Evolutionary conservation across 1,139 yeast species (phyloP).

Genomic region (Zygotorulaspora mrakii): DNA sequence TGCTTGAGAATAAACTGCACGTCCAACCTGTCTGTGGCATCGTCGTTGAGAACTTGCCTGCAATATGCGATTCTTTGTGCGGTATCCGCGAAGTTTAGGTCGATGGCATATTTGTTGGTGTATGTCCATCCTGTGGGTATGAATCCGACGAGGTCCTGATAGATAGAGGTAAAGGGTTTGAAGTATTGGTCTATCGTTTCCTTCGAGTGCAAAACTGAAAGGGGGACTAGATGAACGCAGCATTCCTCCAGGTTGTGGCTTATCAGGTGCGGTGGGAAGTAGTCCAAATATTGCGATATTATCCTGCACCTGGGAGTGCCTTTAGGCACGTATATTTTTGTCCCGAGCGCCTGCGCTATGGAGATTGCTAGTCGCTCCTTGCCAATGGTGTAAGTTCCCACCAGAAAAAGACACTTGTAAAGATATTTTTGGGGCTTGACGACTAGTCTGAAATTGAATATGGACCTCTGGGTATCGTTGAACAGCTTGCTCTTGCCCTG

Average conservation of each 20-base stretch:
- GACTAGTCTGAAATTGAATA: constrained; percentile 40
- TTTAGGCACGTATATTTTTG: constrained; percentile 25
- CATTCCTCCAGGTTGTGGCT: constrained; percentile 47
- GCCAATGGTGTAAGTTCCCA: constrained; percentile 92
- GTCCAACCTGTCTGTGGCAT: constrained; percentile 21
- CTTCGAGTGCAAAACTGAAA: constrained; percentile 47
- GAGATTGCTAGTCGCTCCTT: constrained; percentile 75
- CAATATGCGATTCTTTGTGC: constrained; percentile 22
- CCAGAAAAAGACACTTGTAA: constrained; percentile 51
- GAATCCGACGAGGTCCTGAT: constrained; percentile 57
- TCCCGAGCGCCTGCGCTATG: constrained; percentile 24
- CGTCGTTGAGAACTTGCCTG: constrained; percentile 13
- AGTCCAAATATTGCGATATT: constrained; percentile 17
- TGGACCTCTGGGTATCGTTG: constrained; percentile 41
- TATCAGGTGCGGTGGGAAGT: constrained; percentile 32
- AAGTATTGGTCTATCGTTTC: constrained; percentile 47
- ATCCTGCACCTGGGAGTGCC: constrained; percentile 19
- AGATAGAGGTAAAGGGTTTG: constrained; percentile 46
- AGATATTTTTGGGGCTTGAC: constrained; percentile 12
- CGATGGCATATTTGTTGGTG: constrained; percentile 24
- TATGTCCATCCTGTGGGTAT: constrained; percentile 90
- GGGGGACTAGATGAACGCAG: constrained; percentile 67
- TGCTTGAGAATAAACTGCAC: constrained; percentile 34
- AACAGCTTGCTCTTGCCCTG: constrained; percentile 34
- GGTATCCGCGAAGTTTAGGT: constrained; percentile 14